Evolutionary conservation across 1,139 yeast genomes (phyloP).

Genomic region (Hyphopichia pseudoburtonii): DNA sequence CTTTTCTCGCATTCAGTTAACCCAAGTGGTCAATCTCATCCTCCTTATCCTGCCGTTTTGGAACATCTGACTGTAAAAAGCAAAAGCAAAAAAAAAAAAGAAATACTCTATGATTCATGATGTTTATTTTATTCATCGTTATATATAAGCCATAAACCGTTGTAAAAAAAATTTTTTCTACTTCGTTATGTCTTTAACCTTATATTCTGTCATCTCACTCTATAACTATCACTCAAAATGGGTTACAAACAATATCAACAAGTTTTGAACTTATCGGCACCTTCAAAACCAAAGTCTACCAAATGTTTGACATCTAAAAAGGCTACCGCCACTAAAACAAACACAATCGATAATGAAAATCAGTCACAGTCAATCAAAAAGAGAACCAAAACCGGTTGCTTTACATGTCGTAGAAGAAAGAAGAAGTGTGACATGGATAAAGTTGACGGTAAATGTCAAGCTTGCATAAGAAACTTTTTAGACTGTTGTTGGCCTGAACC

Average conservation of each 20-base stretch:
- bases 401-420: constrained; percentile 47
- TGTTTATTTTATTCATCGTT: too few relatives aligned
- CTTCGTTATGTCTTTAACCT: too few relatives aligned
- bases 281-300: constrained; percentile 11
- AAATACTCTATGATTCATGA: background rate
- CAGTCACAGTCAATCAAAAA: constrained; percentile 16
- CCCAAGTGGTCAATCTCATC: background rate
- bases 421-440: constrained; percentile 48
- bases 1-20: background rate
- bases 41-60: background rate
- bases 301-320: constrained; percentile 12
- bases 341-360: constrained; percentile 5
- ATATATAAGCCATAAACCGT: too few relatives aligned
- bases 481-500: constrained; percentile 47
- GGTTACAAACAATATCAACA: constrained; percentile 45
- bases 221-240: constrained; percentile 8
- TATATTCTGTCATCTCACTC: background rate
- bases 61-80: too few relatives aligned
- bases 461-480: constrained; percentile 46
- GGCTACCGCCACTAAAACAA: constrained; percentile 8
- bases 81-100: background rate
- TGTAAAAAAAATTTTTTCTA: too few relatives aligned
- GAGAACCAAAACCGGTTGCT: constrained; percentile 46
- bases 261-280: constrained; percentile 33
- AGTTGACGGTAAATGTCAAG: constrained; percentile 48